Base-by-base conservation (phyloP, 1,139 yeast species). In the Magnusiomyces suaveolens region DNA sequence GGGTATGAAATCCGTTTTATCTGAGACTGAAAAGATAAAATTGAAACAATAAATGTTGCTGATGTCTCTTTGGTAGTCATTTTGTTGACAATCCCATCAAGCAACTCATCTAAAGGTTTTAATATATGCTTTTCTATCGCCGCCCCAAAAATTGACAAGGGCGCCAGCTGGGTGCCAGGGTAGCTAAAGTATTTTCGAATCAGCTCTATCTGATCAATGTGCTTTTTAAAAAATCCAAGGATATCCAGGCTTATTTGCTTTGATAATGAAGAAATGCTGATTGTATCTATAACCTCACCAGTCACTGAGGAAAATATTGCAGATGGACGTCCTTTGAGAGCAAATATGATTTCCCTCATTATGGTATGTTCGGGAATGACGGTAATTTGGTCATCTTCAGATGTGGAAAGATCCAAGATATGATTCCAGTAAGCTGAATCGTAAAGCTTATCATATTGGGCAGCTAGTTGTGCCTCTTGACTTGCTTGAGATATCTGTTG, bases 141-240 rank as follows among this genome's bases (percentile, higher is more conserved):
- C n/a, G 43, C 43, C 6, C 51, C 43, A 48, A 48, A 48, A n/a
- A 48, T 24, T 36, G 51, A 48, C 25, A 48, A 39, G 10, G 51
- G 51, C 16, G 24, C 12, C 4, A 14, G 12, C 8, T 48, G 36
- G 2, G 33, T 36, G 1, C 51, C 51, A 12, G 43, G 36, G 23
- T 23, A n/a, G 14, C 38, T 14, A 38, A 36, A 48, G 20, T 20
- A 24, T 14, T 12, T 1, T 21, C 51, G 43, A 24, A 48, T 36
- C 20, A 23, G 3, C 8, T 33, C 33, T 14, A 48, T 24, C 18
- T 48, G 26, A n/a, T 33, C 44, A 20, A 38, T 36, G n/a, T 23
- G 23, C 10, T 2, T 21, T 39, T 23, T 38, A 20, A 48, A 23
- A 2, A 8, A 16, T 24, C 8, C 16, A 36, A 48, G 44, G 14